Conservation (phyloP, 768 basidiomycete species). For the Amanita exitialis region DNA sequence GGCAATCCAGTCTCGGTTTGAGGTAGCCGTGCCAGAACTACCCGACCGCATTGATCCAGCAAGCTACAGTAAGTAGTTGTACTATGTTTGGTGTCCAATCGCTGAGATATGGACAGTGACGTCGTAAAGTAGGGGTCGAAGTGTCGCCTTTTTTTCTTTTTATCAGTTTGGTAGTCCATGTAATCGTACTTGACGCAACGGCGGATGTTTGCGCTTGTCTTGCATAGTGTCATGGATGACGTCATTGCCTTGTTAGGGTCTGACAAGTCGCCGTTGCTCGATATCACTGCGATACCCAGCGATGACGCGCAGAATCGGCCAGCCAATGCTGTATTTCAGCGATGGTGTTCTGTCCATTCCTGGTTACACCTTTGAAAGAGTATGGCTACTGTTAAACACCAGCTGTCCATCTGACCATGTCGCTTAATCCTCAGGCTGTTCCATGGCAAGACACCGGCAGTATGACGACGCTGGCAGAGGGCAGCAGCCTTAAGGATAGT, state of each 20-base stretch:
- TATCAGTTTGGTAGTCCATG: conserved; percentile 2
- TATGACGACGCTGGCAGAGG: conserved; percentile 59
- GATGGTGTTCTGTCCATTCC: conserved; percentile 55
- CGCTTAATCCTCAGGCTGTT: conserved; percentile 30
- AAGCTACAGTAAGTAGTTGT: conserved; percentile 69
- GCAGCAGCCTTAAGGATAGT: conserved; percentile 60
- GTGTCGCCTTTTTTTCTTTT: conserved; percentile 4
- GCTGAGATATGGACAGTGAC: conserved; percentile 26
- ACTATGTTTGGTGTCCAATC: background rate
- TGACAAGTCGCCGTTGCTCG: background rate
- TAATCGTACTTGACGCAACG: conserved; percentile 13
- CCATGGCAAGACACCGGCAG: conserved; percentile 70
- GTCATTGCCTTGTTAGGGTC: background rate
- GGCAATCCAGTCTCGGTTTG: conserved; percentile 92
- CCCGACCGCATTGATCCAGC: conserved; percentile 92
- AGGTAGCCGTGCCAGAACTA: conserved; percentile 92
- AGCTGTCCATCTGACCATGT: background rate
- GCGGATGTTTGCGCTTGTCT: background rate
- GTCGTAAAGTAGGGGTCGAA: conserved; percentile 25
- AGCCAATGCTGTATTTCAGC: conserved; percentile 49
- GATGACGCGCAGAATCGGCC: conserved; percentile 49
- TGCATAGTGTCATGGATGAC: background rate
- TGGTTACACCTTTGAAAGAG: conserved; percentile 66
- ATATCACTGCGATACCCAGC: background rate
- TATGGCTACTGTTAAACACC: conserved; percentile 11